Base-by-base conservation (phyloP, 495 filamentous ascomycete species). In the Cairneyella variabilis region DNA sequence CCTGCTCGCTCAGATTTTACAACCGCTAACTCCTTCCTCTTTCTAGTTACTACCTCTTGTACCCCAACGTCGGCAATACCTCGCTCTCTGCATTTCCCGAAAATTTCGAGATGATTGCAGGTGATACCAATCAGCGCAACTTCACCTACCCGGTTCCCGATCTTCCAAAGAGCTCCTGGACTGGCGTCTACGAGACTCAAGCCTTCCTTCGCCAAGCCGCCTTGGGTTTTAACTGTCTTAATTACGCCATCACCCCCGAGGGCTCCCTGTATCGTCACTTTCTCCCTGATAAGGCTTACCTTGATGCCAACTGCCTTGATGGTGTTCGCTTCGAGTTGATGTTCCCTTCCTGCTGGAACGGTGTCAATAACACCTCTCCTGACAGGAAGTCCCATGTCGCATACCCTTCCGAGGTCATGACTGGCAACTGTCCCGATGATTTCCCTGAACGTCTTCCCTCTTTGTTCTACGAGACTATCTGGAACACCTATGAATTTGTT, bases 391-490 rank as follows among this genome's bases (percentile, higher is more conserved):
- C 51, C 56, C 74, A 77, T 60, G 76, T 96, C 61, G 83, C 84
- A 1, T 96, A 91, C 64, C 89, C 91, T 0, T 71, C 76, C 48
- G 68, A 84, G 6, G 86, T 95, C 58, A 86, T 85, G 63, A 78
- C 77, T 53, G 92, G 92, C 18, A 70, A 71, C 8, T 97, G 92
- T 68, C 92, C 91, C 0, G 63, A 77, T 2, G 85, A 81, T 12
- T 91, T 82, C 57, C 74, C 82, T n/a, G 74, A 69, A 9, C 86
- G 88, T 42, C 57, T 93, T 14, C 80, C 86, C 2, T 83, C 83
- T 28, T 75, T 97, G 9, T 85, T 96, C 66, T 96, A 76, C 64
- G 92, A 97, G 69, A 91, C 85, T 4, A 95, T 95, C 63, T 96
- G 85, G 82, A 70, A 83, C 59, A 93, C 90, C 7, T 69, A 83